A percentile compares a stretch with the other conserved stretches of the same genome.
Conservation (phyloP, 225 moss, liverwort and hornwort species). For the Asterella californica region DNA sequence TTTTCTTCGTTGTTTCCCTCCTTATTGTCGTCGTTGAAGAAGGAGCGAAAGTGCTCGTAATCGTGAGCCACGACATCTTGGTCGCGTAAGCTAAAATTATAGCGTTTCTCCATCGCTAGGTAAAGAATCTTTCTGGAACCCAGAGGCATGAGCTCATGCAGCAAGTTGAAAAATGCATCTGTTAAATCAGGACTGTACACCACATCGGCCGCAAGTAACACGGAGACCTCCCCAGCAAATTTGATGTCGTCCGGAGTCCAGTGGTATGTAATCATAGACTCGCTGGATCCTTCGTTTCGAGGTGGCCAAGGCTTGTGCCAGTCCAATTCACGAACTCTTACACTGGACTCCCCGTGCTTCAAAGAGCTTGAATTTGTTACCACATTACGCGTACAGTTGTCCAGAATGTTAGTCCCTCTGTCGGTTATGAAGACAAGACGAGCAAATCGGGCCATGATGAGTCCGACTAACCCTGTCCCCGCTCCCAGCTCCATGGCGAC, state of each 20-base stretch:
- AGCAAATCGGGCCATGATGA: conserved; percentile 67
- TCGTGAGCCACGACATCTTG: conserved; percentile 67
- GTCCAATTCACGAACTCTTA: conserved; percentile 72
- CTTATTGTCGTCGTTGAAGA: conserved; percentile 32
- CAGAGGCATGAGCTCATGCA: conserved; percentile 58
- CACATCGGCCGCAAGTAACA: conserved; percentile 72
- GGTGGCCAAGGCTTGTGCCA: conserved; percentile 70
- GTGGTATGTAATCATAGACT: conserved; percentile 27
- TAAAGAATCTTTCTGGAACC: conserved; percentile 56
- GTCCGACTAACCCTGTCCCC: conserved; percentile 68
- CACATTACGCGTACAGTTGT: conserved; percentile 70
- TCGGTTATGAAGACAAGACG: conserved; percentile 74
- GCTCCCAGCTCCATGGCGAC: conserved; percentile 71
- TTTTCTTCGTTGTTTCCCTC: neutral
- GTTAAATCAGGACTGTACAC: conserved; percentile 68
- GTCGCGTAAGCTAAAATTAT: conserved; percentile 77
- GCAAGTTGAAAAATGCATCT: conserved; percentile 53
- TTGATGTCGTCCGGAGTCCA: conserved; percentile 54
- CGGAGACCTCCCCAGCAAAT: conserved; percentile 45
- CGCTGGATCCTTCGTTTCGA: neutral
- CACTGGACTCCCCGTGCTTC: conserved; percentile 46
- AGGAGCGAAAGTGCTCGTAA: conserved; percentile 65
- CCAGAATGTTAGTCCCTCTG: conserved; percentile 57
- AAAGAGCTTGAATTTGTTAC: conserved; percentile 43
- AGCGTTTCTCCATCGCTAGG: conserved; percentile 73